Evolutionary conservation across 257 asterid genomes (phyloP).

Genomic region (Solanum clarkiae): DNA sequence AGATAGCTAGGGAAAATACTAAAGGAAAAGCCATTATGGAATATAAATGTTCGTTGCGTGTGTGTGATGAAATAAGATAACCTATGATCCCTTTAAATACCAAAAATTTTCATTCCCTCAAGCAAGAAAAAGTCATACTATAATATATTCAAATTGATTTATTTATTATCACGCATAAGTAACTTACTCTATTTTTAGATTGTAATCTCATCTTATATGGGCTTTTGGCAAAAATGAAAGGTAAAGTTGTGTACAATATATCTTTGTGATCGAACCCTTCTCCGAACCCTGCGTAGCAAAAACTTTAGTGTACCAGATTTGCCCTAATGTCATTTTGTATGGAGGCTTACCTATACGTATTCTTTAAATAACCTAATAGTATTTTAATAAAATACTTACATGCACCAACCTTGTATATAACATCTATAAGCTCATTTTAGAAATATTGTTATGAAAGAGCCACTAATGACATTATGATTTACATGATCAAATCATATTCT

Average conservation of each 20-base stretch:
- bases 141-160: no score
- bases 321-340: neutral
- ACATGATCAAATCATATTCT: neutral
- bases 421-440: neutral
- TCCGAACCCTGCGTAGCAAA: no score
- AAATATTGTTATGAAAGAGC: neutral
- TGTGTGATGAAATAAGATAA: neutral
- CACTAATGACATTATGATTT: neutral
- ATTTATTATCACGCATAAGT: no score
- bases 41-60: neutral
- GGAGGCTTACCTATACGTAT: neutral
- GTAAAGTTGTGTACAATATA: no score
- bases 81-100: neutral
- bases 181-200: neutral
- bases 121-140: neutral
- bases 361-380: no score
- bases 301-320: no score
- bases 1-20: constrained; percentile 2
- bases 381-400: neutral
- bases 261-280: no score
- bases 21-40: constrained; percentile 21
- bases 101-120: neutral
- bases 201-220: neutral
- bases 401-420: neutral
- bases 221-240: no score